Base-by-base conservation (phyloP, 2,329 filamentous ascomycete genomes). In the Trichoderma sp. region DNA sequence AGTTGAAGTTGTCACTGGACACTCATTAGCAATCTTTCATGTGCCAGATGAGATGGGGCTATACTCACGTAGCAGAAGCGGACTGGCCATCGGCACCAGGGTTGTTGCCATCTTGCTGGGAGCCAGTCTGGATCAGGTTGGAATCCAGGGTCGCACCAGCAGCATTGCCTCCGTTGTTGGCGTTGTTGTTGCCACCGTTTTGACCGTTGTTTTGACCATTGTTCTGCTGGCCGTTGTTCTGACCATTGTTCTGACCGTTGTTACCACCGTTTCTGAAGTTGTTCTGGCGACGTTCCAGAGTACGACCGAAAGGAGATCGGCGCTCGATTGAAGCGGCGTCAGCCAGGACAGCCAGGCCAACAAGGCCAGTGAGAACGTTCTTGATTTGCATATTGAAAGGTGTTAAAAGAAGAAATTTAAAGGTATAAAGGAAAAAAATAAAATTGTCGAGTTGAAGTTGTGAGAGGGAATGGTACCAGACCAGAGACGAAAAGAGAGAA, bases 1-100 rank as follows among this genome's bases (percentile, higher is more conserved):
- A 90, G 82, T 90, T 90, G 82, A 83, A 82, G 21, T 81, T 73
- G 75, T 90, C 87, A 74, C 88, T 90, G 70, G n/a, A 82, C 34
- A 6, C 12, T 7, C 9, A 68, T 74, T 75, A 73, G 79, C 66
- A 36, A 58, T 9, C 3, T 81, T 90, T 90, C 81, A 83, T 12
- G 30, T 18, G 6, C 1, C 26, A 43, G 2, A 87, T 89, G 68
- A 11, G 83, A 51, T 24, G n/a, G 1, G 26, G n/a, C 18, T 74
- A n/a, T 26, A 78, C 87, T 79, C 77, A 88, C 84, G 86, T 89
- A 15, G 77, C 76, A 7, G 88, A 90, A 47, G 85, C 81, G 34
- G 85, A 79, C 77, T 89, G 87, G 62, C 85, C 86, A 53, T 81
- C 81, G 0, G 81, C 81, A 6, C 78, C 80, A 24, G 82, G 82